Base-by-base conservation (phyloP, 139 green algal species). In the Bryopsis sp. region DNA sequence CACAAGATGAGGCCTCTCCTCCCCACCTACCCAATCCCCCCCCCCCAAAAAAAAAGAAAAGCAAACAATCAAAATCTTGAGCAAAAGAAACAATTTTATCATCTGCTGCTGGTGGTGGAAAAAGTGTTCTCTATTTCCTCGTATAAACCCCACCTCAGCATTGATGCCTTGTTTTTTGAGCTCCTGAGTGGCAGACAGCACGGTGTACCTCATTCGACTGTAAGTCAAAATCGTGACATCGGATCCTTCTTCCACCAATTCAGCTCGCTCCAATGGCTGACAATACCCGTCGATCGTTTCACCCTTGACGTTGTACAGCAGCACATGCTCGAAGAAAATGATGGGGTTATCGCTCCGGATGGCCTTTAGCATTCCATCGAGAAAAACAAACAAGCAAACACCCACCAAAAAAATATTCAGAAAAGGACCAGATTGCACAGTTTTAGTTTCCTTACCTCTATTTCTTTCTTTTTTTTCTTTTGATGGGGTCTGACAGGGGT, bases 321-420 rank as follows among this genome's bases (percentile, higher is more conserved):
- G 85, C 70, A 97, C 91, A 79, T 97, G 91, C 83, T 97, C 91
- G 50, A 97, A 97, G 84, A 97, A 97, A 76, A 97, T 95, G 74
- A 97, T 81, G 19, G 85, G 85, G 77, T 91, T 91, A 74, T 91
- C 81, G 11, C 48, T 77, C 64, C 85, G 78, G 72, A 91, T 91
- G 62, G 85, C 83, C 81, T 87, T 69, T n/a, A 29, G n/a, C n/a
- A n/a, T n/a, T n/a, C n/a, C n/a, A n/a, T n/a, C n/a, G n/a, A n/a
- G n/a, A n/a, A n/a, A n/a, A n/a, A n/a, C n/a, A n/a, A n/a, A n/a
- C n/a, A n/a, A n/a, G n/a, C n/a, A n/a, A n/a, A n/a, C n/a, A n/a
- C n/a, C n/a, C n/a, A n/a, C n/a, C n/a, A n/a, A n/a, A n/a, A n/a
- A n/a, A n/a, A n/a, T n/a, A n/a, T n/a, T n/a, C n/a, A n/a, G n/a